Base-by-base conservation (phyloP, 352 stramenopile genomes). In the Pythium brachiatum region DNA sequence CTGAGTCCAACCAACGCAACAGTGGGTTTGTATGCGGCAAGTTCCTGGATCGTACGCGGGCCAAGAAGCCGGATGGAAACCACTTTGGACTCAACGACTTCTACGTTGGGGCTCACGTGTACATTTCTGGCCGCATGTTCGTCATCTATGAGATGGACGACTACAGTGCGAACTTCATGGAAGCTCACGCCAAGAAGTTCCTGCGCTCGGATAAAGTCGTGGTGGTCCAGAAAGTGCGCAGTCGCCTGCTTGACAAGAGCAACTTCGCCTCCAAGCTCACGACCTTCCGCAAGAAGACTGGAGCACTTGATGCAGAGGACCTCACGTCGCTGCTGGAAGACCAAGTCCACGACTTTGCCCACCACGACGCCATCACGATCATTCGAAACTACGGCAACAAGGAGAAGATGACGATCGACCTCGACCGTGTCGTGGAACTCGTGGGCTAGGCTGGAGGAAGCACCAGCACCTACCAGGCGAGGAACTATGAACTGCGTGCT, bases 151-250 rank as follows among this genome's bases (percentile, higher is more conserved):
- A 94, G 64, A 89, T 94, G 81, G 85, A 94, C 60, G 83, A 94
- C 60, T 89, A 94, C 70, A 92, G 79, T 48, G 78, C 83, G 46
- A 89, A 89, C 52, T 92, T 86, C 62, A 94, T 94, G 85, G 85
- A 94, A 44, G 60, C 62, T 7, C 79, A 86, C 32, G 51, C 70
- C n/a, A 38, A 57, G 34, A 82, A 83, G 51, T 94, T 94, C 62
- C 68, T 79, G 7, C 75, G 80, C 1, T 87, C 83, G 0, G 79
- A 92, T 68, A 86, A 86, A 54, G 75, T 88, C 32, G 69, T 64
- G 20, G 76, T 88, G 50, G 61, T 90, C 23, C 76, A 76, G 52
- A 90, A 87, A 61, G 67, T 88, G 36, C 77, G 71, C n/a, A 64
- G 62, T 4, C 62, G 78, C 1, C 39, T 69, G 57, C 57, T 86